Percentiles rank a stretch among this genome's conserved stretches.
Conservation (phyloP, 352 stramenopile species). For the Thraustochytrium striatum region DNA sequence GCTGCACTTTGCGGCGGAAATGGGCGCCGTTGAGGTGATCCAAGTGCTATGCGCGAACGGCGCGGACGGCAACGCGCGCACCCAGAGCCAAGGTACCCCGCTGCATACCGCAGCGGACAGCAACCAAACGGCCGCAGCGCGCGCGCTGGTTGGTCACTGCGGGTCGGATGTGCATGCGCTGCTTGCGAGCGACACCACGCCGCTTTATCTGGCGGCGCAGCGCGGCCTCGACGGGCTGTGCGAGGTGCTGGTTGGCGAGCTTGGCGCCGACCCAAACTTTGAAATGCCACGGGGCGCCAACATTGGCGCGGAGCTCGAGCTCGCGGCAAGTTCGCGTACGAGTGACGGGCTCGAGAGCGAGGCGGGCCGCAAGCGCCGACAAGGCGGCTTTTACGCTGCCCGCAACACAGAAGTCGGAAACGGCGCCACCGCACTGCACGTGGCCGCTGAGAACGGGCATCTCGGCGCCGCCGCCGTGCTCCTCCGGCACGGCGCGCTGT, state of each 20-base stretch:
- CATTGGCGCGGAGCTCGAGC: neutral
- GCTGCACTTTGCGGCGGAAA: slow-evolving; percentile 43
- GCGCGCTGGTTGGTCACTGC: neutral
- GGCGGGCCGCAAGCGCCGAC: neutral
- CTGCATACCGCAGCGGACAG: slow-evolving; percentile 50
- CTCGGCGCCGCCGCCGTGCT: neutral
- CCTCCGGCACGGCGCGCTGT: slow-evolving; percentile 9
- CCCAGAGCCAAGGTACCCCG: slow-evolving; percentile 34
- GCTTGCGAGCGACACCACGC: slow-evolving; percentile 18
- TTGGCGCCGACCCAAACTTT: slow-evolving; percentile 36
- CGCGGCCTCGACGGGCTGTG: neutral
- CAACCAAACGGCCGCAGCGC: slow-evolving; percentile 36
- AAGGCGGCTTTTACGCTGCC: neutral
- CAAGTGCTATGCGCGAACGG: neutral
- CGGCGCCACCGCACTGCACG: slow-evolving; percentile 44
- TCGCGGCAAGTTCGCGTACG: too few species aligned
- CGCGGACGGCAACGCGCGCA: slow-evolving; percentile 16
- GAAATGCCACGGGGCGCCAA: slow-evolving; percentile 27
- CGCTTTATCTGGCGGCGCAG: slow-evolving; percentile 29
- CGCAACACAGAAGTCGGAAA: slow-evolving; percentile 44
- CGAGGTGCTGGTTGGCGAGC: neutral
- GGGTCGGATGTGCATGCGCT: slow-evolving; percentile 22
- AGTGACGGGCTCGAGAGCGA: neutral
- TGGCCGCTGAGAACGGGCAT: slow-evolving; percentile 43
- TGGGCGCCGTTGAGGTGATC: slow-evolving; percentile 7